Percentiles rank a stretch among this genome's conserved stretches.
phyloP scores from a whole-genome alignment of 805 yeast genomes.

The Monosporozyma unispora region DNA sequence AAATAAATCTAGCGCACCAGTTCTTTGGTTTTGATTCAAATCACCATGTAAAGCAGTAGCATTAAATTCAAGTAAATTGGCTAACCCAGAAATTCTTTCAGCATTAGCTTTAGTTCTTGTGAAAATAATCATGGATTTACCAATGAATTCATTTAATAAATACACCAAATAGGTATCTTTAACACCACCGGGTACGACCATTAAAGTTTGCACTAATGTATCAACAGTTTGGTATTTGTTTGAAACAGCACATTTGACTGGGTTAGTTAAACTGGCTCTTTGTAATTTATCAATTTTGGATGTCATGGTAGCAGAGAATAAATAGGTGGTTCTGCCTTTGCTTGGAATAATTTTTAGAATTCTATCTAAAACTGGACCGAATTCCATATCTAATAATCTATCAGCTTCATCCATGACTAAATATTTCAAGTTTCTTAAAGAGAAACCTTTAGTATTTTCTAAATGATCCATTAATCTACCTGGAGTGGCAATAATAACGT shows the following conservation, averaged over 20 bases:
- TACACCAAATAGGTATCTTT: conserved; percentile 83
- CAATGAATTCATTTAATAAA: conserved; percentile 69
- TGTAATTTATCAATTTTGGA: conserved; percentile 90
- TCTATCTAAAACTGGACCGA: conserved; percentile 87
- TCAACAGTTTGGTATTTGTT: conserved; percentile 88
- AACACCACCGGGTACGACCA: conserved; percentile 86
- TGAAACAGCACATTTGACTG: conserved; percentile 86
- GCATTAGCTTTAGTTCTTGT: conserved; percentile 94
- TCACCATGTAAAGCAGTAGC: conserved; percentile 95
- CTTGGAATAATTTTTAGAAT: conserved; percentile 77
- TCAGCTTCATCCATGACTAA: conserved; percentile 97
- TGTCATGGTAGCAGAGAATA: conserved; percentile 96
- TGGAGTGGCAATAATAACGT: conserved; percentile 91
- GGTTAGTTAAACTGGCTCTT: conserved; percentile 80
- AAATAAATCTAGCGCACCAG: conserved; percentile 73
- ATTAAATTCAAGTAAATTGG: conserved; percentile 72
- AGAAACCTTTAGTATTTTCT: conserved; percentile 85
- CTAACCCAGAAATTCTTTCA: conserved; percentile 76
- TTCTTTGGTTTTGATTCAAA: conserved; percentile 71
- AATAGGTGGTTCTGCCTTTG: conserved; percentile 67
- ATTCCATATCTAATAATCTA: conserved; percentile 88
- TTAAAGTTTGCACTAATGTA: conserved; percentile 78
- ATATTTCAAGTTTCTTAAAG: conserved; percentile 65
- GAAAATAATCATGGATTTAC: conserved; percentile 82
- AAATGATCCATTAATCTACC: conserved; percentile 90